phyloP scores from a whole-genome alignment of 768 basidiomycete species.

The Collybia mongolica region DNA sequence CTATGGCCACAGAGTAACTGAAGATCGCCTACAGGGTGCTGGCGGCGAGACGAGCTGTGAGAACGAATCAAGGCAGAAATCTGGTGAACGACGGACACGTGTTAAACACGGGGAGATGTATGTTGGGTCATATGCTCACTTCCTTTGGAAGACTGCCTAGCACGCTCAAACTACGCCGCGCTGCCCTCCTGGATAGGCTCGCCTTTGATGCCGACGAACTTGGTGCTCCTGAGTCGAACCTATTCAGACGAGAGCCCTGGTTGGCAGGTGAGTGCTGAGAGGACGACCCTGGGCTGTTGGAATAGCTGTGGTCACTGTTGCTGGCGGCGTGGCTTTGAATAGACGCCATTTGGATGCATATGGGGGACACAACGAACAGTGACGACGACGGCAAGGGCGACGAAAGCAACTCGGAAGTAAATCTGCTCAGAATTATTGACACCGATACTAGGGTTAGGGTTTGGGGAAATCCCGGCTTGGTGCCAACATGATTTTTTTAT shows the following conservation, averaged over 20 bases:
- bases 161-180: conserved; percentile 24
- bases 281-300: not conserved
- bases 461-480: not conserved
- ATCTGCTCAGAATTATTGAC: not conserved
- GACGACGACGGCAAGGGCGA: conserved; percentile 1
- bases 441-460: conserved; percentile 9
- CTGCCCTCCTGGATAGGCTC: conserved; percentile 10
- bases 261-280: conserved; percentile 1
- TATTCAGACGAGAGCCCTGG: conserved; percentile 7
- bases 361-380: not conserved
- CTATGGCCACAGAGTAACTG: not conserved
- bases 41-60: conserved; percentile 32
- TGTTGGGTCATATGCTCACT: conserved; percentile 25
- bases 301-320: not conserved
- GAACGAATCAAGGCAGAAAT: conserved; percentile 40
- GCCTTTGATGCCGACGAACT: conserved; percentile 12
- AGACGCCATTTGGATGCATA: conserved; percentile 3
- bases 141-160: conserved; percentile 28
- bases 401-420: not conserved
- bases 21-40: conserved; percentile 21
- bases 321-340: not conserved
- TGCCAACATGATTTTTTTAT: not conserved
- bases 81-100: conserved; percentile 42
- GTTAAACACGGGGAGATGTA: conserved; percentile 37
- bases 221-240: conserved; percentile 7